phyloP scores from a whole-genome alignment of 106 monocot genomes.

The Vanilla planifolia region DNA sequence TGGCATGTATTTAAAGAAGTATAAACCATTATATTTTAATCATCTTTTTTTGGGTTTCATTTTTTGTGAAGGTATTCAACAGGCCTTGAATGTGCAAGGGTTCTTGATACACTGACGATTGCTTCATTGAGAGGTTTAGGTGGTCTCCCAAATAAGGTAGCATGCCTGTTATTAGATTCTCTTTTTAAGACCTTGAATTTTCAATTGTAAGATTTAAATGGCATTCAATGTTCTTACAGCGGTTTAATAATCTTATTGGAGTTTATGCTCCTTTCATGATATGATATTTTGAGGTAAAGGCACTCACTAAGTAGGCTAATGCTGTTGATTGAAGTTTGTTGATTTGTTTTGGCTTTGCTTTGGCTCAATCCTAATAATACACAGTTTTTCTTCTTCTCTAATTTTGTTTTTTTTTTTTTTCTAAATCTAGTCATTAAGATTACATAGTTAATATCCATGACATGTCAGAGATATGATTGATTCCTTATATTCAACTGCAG shows the following conservation, averaged over 20 bases:
- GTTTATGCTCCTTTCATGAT: background rate
- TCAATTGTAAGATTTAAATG: background rate
- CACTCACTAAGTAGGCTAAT: no score
- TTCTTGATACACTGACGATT: constrained; percentile 47
- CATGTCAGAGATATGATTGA: no score
- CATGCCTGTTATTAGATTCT: background rate
- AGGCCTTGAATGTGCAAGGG: constrained; percentile 38
- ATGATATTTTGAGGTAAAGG: background rate
- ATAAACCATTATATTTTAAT: background rate
- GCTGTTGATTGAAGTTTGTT: no score
- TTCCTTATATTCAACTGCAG: no score
- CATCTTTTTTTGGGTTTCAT: background rate
- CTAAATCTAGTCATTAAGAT: no score
- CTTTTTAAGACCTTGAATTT: background rate
- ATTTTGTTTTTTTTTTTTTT: no score
- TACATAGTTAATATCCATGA: no score
- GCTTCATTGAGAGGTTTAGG: constrained; percentile 29
- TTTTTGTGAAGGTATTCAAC: constrained; percentile 40
- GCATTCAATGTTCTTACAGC: background rate
- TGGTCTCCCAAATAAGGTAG: constrained; percentile 53
- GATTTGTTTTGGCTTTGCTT: no score
- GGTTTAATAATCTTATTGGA: background rate
- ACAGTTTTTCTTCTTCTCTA: no score
- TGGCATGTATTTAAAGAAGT: no score
- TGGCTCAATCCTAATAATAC: no score